A percentile compares a stretch with the other conserved stretches of the same genome.
Evolutionary conservation across 345 rosid species (phyloP).

Genomic region (Gossypium longicalyx): DNA sequence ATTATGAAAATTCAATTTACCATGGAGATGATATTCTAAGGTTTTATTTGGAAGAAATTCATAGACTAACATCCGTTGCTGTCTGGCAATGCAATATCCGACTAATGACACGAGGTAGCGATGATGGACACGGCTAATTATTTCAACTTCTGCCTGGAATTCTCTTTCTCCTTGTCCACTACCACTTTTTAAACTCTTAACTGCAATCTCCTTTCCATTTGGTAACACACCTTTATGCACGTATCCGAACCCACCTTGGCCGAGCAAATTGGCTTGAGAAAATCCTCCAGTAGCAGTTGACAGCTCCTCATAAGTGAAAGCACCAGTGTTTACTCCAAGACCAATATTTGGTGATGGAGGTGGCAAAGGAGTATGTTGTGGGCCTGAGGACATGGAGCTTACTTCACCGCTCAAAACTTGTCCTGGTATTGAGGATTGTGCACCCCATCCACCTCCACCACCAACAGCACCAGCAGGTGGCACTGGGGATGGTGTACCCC

Average conservation of each 20-base stretch:
- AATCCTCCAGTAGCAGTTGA: constrained; percentile 77
- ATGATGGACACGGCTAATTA: constrained; percentile 96
- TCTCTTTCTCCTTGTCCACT: constrained; percentile 99
- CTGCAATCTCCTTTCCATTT: constrained; percentile 76
- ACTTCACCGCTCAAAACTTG: constrained; percentile 47
- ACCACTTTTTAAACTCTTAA: constrained; percentile 79
- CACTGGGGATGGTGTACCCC: constrained; percentile 40
- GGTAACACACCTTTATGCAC: constrained; percentile 92
- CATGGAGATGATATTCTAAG: constrained; percentile 81
- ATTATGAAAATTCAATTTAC: constrained; percentile 25
- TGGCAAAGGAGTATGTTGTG: constrained; percentile 51
- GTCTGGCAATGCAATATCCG: constrained; percentile 79
- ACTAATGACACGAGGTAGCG: constrained; percentile 84
- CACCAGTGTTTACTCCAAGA: constrained; percentile 70
- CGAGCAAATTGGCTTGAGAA: constrained; percentile 53
- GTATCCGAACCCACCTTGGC: constrained; percentile 92
- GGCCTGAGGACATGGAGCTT: constrained; percentile 49
- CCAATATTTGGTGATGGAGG: constrained; percentile 68
- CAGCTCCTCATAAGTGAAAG: constrained; percentile 80
- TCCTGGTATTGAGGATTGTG: constrained; percentile 39
- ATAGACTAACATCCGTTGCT: constrained; percentile 83
- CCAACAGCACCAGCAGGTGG: constrained; percentile 26
- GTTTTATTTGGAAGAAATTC: constrained; percentile 82
- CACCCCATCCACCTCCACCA: constrained; percentile 31
- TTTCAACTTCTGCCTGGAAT: constrained; percentile 93